Conservation (phyloP, 2,329 filamentous ascomycete genomes). For the Graphilbum fragrans region DNA sequence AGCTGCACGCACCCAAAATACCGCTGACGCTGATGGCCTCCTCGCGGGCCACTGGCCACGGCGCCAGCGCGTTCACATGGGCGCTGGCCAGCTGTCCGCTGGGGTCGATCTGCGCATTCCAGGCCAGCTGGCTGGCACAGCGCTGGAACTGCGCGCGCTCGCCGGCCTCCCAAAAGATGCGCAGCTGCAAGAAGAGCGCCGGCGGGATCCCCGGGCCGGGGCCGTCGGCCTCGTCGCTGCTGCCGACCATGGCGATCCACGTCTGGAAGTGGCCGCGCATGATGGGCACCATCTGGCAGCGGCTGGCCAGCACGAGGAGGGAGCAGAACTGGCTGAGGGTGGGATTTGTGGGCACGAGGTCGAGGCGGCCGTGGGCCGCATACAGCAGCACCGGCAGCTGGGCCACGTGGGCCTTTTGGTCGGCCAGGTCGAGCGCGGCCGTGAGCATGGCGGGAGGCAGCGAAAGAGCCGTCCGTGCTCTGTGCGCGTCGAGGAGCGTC, state of each 20-base stretch:
- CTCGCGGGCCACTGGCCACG: background rate
- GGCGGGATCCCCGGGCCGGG: background rate
- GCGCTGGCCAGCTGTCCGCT: background rate
- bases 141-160: constrained; percentile 2
- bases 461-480: background rate
- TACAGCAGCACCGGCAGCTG: constrained; percentile 2
- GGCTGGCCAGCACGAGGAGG: constrained; percentile 3
- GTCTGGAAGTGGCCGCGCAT: constrained; percentile 4
- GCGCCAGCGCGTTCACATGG: background rate
- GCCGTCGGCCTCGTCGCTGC: background rate
- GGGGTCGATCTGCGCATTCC: constrained; percentile 1
- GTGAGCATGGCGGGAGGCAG: background rate
- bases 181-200: constrained; percentile 2
- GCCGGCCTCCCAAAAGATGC: constrained; percentile 7
- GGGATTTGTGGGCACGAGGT: constrained; percentile 3
- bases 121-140: background rate
- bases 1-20: background rate
- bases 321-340: constrained; percentile 1
- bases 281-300: constrained; percentile 3
- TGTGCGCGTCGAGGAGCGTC: background rate
- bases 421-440: background rate
- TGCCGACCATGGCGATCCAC: background rate
- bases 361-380: constrained; percentile 4
- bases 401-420: background rate
- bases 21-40: constrained; percentile 2